A percentile compares a stretch with the other conserved stretches of the same genome.
phyloP scores from a whole-genome alignment of 2,329 filamentous ascomycete genomes.

The Tolypocladium amazonense region DNA sequence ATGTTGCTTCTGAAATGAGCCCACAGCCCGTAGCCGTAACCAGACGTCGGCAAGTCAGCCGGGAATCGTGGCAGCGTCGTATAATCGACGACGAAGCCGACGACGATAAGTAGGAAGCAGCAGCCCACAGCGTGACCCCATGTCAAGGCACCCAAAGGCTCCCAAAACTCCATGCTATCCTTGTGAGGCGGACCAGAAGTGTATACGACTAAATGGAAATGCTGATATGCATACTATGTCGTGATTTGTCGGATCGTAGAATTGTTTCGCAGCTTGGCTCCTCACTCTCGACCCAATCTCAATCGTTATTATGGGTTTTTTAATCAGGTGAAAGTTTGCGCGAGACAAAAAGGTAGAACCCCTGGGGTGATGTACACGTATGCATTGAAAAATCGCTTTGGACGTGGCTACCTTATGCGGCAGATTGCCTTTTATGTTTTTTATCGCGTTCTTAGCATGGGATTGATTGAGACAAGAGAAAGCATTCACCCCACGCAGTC shows the following conservation, averaged over 20 bases:
- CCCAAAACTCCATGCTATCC: not conserved
- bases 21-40: constrained; percentile 22
- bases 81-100: constrained; percentile 29
- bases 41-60: constrained; percentile 26
- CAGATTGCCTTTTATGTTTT: too few species aligned
- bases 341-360: too few species aligned
- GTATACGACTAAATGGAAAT: not conserved
- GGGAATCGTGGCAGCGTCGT: constrained; percentile 27
- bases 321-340: too few species aligned
- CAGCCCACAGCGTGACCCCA: constrained; percentile 15
- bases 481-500: not conserved
- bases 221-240: not conserved
- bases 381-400: too few species aligned
- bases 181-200: not conserved
- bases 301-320: too few species aligned
- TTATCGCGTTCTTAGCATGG: not conserved
- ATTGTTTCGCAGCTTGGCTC: not conserved
- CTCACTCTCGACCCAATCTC: not conserved
- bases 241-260: not conserved
- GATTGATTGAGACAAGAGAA: not conserved
- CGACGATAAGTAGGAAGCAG: constrained; percentile 20
- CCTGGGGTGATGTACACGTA: too few species aligned
- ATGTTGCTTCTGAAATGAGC: constrained; percentile 27
- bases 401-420: not conserved
- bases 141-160: constrained; percentile 11